Base-by-base conservation (phyloP, 352 stramenopile genomes). In the Globisporangium abappressorium region DNA sequence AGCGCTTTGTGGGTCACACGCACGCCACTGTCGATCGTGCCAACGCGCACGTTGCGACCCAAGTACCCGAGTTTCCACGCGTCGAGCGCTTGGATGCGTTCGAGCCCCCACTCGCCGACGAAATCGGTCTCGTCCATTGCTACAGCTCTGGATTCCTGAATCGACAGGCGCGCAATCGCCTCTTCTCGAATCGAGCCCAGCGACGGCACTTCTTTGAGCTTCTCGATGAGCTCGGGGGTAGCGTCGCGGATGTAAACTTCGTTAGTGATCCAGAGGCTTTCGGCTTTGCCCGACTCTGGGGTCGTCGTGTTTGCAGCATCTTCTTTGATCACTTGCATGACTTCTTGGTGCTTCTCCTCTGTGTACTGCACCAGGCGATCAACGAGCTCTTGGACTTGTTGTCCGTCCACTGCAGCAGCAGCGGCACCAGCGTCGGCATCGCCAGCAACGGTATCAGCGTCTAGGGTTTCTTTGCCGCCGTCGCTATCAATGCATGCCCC, bases 181-280 rank as follows among this genome's bases (percentile, higher is more conserved):
- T 78, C 72, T 61, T 73, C 61, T 26, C 72, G 69, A 34, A 78
- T 76, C 22, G 65, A 73, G 14, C 66, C 69, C 12, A 85, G 70
- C 22, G 68, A 65, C 49, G 75, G 66, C 20, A 82, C 61, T 7
- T 59, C 61, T 6, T 71, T 68, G 28, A 85, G 68, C 57, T 71
- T 71, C 51, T 74, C 67, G 4, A 86, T 70, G 24, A 86, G 57
- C 58, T 74, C 79, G 0, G 66, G 43, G 9, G 73, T 78, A 18
- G 75, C 76, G 15, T 73, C 71, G 1, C 76, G 71, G 2, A 86
- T 61, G 33, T 73, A 70, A 7, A 86, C 54, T 57, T 81, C 71
- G 64, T 86, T 84, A n/a, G 79, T 74, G 70, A 86, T 82, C 79
- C 79, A 86, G 0, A 86, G 55, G n/a, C 76, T 84, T 53, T 71